Base-by-base conservation (phyloP, 2,329 filamentous ascomycete species). In the Penicillium brasilianum region DNA sequence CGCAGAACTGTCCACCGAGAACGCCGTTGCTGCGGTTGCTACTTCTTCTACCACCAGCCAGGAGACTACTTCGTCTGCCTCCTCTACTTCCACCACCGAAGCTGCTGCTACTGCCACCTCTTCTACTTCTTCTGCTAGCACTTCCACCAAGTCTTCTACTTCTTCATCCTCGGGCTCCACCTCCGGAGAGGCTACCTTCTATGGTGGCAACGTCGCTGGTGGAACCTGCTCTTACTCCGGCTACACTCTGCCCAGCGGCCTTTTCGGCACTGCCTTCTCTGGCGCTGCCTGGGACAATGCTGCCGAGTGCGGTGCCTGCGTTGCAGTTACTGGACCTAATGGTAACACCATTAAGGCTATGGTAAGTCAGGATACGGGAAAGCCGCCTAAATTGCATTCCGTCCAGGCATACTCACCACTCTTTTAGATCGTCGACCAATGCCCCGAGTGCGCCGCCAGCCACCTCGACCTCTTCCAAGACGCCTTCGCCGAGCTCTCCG, bases 201-300 rank as follows among this genome's bases (percentile, higher is more conserved):
- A 87, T 68, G 81, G 82, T 34, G 84, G 85, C 32, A 84, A 86
- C 71, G 71, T 87, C 2, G 73, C 76, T 5, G 87, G 87, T 41
- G 88, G 88, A 63, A 82, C 81, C 60, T 91, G 88, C 76, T 86
- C 84, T 13, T 89, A 90, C 79, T 79, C 80, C 8, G 84, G 82
- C 54, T 89, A 89, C 77, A 87, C 82, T 2, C 77, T 90, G 28
- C 87, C 88, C 7, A 78, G 82, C 11, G 78, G 80, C 13, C 74
- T 90, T 58, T 76, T 70, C 67, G 88, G 88, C 58, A 87, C 87
- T 10, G 88, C 88, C 1, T 81, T 87, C 53, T 86, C 87, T 0
- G 82, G 59, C 41, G 76, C 80, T 3, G 83, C 82, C 66, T 90
- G 88, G 88, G 62, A 70, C 32, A 55, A 72, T 55, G 81, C 83